These are phyloP conservation scores for Pythium monospermum DNA, from an alignment of 352 stramenopile genomes.

Conservation along the genomic window DNA sequence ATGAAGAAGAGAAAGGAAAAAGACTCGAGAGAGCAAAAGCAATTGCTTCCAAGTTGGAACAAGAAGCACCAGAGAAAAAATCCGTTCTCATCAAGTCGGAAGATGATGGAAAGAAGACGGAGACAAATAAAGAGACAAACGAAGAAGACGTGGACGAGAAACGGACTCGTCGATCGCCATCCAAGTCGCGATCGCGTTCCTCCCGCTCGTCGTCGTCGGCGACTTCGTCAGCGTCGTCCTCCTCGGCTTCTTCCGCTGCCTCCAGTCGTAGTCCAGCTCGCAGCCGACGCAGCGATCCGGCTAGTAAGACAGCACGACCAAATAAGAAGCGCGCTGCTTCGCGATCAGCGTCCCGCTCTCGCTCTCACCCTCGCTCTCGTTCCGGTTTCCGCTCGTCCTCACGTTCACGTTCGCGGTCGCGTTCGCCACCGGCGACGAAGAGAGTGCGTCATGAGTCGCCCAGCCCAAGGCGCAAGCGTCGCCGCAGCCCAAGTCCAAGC, in stretches of 20 bases:
- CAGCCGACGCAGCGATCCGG: not conserved
- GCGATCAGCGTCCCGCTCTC: not conserved
- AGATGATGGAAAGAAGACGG: no score
- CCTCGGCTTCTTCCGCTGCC: constrained; percentile 14
- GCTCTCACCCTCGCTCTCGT: no score
- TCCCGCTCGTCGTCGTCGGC: constrained; percentile 16
- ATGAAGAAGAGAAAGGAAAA: no score
- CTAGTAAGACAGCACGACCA: not conserved
- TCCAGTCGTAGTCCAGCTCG: constrained; percentile 16
- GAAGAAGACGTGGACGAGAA: no score
- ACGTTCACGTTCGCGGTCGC: not conserved
- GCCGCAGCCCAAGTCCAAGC: constrained; percentile 24
- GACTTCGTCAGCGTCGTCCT: constrained; percentile 30
- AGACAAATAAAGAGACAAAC: no score
- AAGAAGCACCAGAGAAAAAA: no score
- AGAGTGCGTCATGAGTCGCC: constrained; percentile 9
- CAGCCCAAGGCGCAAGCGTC: not conserved
- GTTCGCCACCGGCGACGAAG: constrained; percentile 15
- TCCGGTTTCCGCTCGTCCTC: not conserved
- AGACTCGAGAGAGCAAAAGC: no score
- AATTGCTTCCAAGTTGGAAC: no score
- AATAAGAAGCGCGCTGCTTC: not conserved
- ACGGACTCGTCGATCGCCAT: constrained; percentile 3
- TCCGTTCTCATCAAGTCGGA: no score
- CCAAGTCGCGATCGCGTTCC: no score